Evolutionary conservation across 805 yeast species (phyloP).

Genomic region (Metschnikowia sp.): DNA sequence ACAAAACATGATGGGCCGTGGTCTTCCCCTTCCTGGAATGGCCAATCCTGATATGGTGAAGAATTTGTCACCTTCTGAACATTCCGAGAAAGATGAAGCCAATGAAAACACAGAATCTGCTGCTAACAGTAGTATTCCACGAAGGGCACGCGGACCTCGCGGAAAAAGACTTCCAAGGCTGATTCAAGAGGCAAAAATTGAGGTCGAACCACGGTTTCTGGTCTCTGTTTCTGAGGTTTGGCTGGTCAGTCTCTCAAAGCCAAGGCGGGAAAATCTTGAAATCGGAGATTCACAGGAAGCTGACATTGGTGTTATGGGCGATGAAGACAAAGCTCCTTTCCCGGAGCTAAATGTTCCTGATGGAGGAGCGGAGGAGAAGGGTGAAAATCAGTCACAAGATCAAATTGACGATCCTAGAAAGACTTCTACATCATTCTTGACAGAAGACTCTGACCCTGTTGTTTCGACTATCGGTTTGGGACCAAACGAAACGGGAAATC

Average conservation of each 20-base stretch:
- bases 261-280: too few relatives aligned
- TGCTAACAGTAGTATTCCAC: neutral
- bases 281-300: too few relatives aligned
- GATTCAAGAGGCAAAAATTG: constrained; percentile 42
- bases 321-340: too few relatives aligned
- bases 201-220: constrained; percentile 32
- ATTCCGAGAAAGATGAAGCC: constrained; percentile 3
- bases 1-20: constrained; percentile 55
- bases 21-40: constrained; percentile 52
- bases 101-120: constrained; percentile 5
- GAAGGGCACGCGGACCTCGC: constrained; percentile 69
- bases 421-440: too few relatives aligned
- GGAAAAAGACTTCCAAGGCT: constrained; percentile 66
- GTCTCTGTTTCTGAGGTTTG: constrained; percentile 36
- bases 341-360: too few relatives aligned
- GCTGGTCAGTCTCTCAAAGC: constrained; percentile 21
- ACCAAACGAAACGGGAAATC: too few relatives aligned
- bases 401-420: too few relatives aligned
- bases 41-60: constrained; percentile 36
- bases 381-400: too few relatives aligned
- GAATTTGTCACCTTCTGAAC: constrained; percentile 11
- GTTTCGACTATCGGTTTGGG: too few relatives aligned
- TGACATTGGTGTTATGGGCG: too few relatives aligned
- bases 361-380: too few relatives aligned
- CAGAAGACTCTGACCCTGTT: too few relatives aligned